phyloP scores from a whole-genome alignment of 805 yeast species.

The Yamadazyma tumulicola region DNA sequence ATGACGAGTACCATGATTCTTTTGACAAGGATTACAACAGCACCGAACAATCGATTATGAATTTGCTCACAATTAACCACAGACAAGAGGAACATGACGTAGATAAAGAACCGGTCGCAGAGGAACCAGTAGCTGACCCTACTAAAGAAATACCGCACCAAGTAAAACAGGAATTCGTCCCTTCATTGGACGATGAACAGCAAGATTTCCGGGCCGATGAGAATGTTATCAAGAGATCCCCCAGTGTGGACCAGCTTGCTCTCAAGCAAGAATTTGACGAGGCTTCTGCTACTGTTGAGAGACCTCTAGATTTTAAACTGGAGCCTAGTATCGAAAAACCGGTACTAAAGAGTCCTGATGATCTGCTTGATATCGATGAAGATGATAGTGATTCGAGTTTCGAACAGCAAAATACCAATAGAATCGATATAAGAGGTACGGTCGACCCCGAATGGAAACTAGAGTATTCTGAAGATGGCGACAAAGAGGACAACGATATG shows the following conservation, averaged over 20 bases:
- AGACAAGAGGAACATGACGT: neutral
- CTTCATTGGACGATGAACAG: neutral
- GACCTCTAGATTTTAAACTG: neutral
- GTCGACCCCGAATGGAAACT: conserved; percentile 36
- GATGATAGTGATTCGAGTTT: neutral
- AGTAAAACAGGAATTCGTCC: neutral
- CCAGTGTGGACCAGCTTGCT: neutral
- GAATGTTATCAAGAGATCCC: neutral
- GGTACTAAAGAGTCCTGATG: conserved; percentile 4
- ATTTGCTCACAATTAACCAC: conserved; percentile 18
- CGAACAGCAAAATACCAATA: neutral
- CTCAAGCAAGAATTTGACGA: neutral
- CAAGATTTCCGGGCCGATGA: neutral
- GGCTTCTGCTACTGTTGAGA: neutral
- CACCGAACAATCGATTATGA: conserved; percentile 40
- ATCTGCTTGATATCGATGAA: neutral
- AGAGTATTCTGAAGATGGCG: conserved; percentile 39
- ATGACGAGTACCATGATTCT: conserved; percentile 22
- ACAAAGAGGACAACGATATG: conserved; percentile 34
- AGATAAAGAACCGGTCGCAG: neutral
- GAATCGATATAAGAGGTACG: conserved; percentile 22
- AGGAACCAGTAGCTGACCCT: neutral
- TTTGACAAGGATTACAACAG: conserved; percentile 32
- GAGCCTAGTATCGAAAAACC: conserved; percentile 5
- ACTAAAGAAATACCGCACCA: conserved; percentile 1